Conservation (phyloP, 805 yeast species). For the Saccharomycopsis oosterbeekiorum region DNA sequence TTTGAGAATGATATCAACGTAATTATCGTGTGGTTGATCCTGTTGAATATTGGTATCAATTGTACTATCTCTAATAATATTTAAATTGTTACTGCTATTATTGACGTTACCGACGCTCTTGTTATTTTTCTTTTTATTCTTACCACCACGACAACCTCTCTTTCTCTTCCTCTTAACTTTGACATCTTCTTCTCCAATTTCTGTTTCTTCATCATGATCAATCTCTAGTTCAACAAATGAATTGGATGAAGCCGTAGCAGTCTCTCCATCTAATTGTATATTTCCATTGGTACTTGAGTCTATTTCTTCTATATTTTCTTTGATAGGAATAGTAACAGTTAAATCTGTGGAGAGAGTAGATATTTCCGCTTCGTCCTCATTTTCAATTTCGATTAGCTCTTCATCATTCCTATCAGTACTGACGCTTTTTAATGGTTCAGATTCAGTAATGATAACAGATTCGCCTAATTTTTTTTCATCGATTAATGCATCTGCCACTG, state of each 20-base stretch:
- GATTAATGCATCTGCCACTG: neutral
- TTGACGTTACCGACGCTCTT: slow-evolving; percentile 20
- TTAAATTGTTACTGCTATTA: slow-evolving; percentile 31
- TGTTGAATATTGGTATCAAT: slow-evolving; percentile 5
- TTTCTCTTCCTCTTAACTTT: slow-evolving; percentile 47
- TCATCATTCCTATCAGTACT: too few species aligned
- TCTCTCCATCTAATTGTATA: neutral
- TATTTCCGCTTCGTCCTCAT: neutral
- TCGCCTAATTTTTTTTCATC: neutral
- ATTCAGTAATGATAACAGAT: neutral
- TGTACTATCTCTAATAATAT: neutral
- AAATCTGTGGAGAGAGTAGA: neutral
- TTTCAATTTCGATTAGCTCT: neutral
- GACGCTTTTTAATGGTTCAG: neutral
- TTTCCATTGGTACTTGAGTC: neutral
- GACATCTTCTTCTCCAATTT: slow-evolving; percentile 8
- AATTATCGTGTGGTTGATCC: slow-evolving; percentile 12
- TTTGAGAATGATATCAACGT: slow-evolving; percentile 14
- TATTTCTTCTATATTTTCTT: neutral
- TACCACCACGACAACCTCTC: slow-evolving; percentile 82
- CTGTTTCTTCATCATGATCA: slow-evolving; percentile 4
- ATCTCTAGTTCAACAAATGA: neutral
- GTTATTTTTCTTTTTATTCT: slow-evolving; percentile 29
- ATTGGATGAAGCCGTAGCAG: neutral
- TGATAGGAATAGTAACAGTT: too few species aligned